Evolutionary conservation across 164 flowering plant genomes (phyloP), one percentile per base, ranked within the genome.

Genomic region (Malania oleifera): DNA sequence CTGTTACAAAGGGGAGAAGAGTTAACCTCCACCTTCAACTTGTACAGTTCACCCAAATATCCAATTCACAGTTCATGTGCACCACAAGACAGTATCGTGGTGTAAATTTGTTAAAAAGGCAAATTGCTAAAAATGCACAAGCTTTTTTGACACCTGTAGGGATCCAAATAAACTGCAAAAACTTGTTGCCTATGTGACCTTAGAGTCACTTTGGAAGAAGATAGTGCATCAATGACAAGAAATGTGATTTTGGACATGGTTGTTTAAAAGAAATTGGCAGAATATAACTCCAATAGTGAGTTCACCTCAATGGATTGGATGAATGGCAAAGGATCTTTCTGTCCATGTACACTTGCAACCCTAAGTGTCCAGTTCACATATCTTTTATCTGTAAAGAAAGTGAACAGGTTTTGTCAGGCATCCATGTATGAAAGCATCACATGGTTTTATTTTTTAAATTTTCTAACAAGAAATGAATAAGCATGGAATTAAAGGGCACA

Each of bases 281-380:
- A 11, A 54, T 23, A 48, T 39, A 23, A 43, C 20, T 25, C 23
- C 19, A 28, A 11, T n/a, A 43, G 13, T 10, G 18, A 25, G 31
- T 56, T 67, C 69, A 89, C 98, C 87, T 87, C 93, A 50, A 87
- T 76, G 61, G 90, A 83, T 67, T 80, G 78, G 60, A 93, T 71
- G 63, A 93, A 93, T 52, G 97, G 89, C 69, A 93, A 61, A 61
- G 82, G 89, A 40, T 86, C 88, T 70, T 61, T 88, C 44, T 64
- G 72, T 64, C 91, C 96, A 79, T 93, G 97, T 27, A 83, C 76
- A 63, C 97, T 93, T 56, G 73, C 65, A 20, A 93, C 62, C 56
- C 75, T 78, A 63, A 92, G 78, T 63, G 66, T 77, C 97, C 98
- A 93, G 64, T 82, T 87, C 52, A 80, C 80, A 67, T 54, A 82